phyloP scores from a whole-genome alignment of 805 yeast genomes.

The Lipomyces starkeyi region DNA sequence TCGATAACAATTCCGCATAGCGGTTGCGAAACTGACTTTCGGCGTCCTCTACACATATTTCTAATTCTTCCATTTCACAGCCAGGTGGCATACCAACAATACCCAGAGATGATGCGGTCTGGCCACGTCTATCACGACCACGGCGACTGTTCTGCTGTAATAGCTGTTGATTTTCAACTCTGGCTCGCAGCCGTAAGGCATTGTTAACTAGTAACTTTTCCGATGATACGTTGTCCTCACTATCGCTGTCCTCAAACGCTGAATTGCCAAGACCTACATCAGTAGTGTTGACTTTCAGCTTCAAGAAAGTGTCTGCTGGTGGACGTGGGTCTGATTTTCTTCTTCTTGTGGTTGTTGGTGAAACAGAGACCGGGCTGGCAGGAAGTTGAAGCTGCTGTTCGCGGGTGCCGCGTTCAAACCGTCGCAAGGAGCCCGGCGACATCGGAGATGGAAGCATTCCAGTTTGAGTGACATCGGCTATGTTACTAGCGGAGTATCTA shows the following conservation, averaged over 20 bases:
- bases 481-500: neutral
- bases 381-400: neutral
- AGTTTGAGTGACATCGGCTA: neutral
- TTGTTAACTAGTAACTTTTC: neutral
- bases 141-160: neutral
- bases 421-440: neutral
- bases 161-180: slow-evolving; percentile 4
- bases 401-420: neutral
- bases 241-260: neutral
- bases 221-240: neutral
- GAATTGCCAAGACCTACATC: neutral
- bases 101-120: neutral
- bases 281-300: neutral
- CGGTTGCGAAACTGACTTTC: neutral
- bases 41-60: neutral
- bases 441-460: neutral
- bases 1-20: neutral
- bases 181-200: slow-evolving; percentile 3
- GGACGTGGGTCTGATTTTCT: slow-evolving; percentile 3
- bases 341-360: neutral
- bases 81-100: neutral
- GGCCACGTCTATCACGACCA: neutral
- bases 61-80: neutral
- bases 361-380: neutral
- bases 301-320: neutral